Evolutionary conservation across 2,329 filamentous ascomycete genomes (phyloP), one percentile per base, ranked within the genome.

Genomic region (Fusarium fracticaudum): DNA sequence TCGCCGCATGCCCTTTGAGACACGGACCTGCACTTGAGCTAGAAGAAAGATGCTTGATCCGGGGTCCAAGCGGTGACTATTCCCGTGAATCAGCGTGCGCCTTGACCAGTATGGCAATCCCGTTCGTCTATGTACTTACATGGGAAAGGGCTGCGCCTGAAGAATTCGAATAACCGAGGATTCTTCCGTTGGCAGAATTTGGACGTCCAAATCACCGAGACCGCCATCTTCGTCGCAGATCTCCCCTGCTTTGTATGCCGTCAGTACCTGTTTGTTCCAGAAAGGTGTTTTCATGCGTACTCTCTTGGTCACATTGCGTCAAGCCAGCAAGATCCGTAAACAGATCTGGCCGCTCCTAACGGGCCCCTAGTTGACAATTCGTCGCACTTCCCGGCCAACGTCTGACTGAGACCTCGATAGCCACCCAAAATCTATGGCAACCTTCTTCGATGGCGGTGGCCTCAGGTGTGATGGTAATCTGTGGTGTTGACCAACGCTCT

Each of bases 41-140:
- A 91, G 78, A 35, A 89, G 76, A 5, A 90, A 81, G 15, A 86
- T 73, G 18, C 81, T 85, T 24, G 86, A 86, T 17, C 85, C 85
- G 1, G 83, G 79, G 38, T 77, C 80, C 44, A 89, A 79, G n/a
- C n/a, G 41, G 12, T 79, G 84, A 22, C 86, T 88, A 59, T 57
- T 57, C n/a, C 24, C 12, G 50, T 40, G 76, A 64, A 76, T 78
- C 54, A 71, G 66, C 38, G 47, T 20, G 35, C 31, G n/a, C 31
- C 57, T 20, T n/a, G 24, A 22, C 20, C 33, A 59, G 43, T 29
- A 9, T 40, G 26, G 20, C 17, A 26, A 47, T 51, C 29, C 29
- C 22, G n/a, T 31, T 40, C 38, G 31, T 18, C 26, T 18, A 38
- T 55, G 37, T 24, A 77, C 82, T 72, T 75, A 87, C 87, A 80